Base-by-base conservation (phyloP, 2,329 filamentous ascomycete genomes). In the Aspergillus sp. region DNA sequence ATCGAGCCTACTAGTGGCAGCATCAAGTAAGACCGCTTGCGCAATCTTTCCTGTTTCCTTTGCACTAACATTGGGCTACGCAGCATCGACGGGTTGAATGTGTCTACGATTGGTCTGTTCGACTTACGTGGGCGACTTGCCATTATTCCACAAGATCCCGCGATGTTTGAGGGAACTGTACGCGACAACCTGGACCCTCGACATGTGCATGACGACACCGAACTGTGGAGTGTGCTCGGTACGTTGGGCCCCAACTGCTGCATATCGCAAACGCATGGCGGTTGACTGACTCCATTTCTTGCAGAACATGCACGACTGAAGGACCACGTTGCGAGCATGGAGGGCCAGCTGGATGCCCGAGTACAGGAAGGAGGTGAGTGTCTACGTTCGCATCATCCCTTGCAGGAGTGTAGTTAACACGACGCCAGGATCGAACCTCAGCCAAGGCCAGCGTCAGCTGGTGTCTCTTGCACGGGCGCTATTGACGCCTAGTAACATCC, bases 121-220 rank as follows among this genome's bases (percentile, higher is more conserved):
- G 94, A 99, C 71, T 81, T 99, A 50, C 86, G 94, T 50, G 83
- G 92, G 50, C 86, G 94, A 52, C 79, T 99, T 45, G 93, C 94
- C 50, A 99, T 99, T 66, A 99, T 99, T 60, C 94, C 95, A 4
- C 94, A 99, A 70, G 95, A 99, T 73, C 93, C 94, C 26, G 93
- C 93, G 58, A 83, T 99, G 56, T 99, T 99, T 65, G 90, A 95
- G 72, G 92, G 92, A 47, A 92, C 88, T 8, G 83, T 99, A 57
- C 85, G 94, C 60, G 94, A 99, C 73, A 99, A 99, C 67, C 82
- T 97, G 36, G 94, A 99, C 69, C 95, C 95, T 20, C 90, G 88
- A 24, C 89, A 96, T 69, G 90, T 95, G 50, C 92, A 96, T 67
- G 93, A 96, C 72, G 95, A 99, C 72, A 96, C 92, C 4, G 94